Conservation (phyloP, 2,329 filamentous ascomycete species). For the Talaromyces sp. region DNA sequence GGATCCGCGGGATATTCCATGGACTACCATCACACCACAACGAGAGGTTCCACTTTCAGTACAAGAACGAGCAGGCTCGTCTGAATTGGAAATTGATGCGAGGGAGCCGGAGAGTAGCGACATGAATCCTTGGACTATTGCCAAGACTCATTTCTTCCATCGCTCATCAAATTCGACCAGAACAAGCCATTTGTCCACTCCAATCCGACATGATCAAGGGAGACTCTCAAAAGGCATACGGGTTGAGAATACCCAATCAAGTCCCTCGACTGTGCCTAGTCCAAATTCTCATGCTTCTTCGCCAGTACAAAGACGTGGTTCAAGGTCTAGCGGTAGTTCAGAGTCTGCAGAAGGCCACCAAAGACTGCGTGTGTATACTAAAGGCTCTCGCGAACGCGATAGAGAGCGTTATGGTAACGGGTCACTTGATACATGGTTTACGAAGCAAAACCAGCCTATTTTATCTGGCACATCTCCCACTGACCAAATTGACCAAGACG, state of each 20-base stretch:
- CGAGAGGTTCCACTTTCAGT: neutral
- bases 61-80: neutral
- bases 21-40: neutral
- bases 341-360: conserved; percentile 4
- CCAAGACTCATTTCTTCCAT: conserved; percentile 23
- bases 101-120: conserved; percentile 7
- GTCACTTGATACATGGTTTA: conserved; percentile 27
- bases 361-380: conserved; percentile 1
- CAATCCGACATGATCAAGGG: neutral
- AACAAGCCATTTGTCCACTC: conserved; percentile 15
- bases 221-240: neutral
- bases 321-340: conserved; percentile 3
- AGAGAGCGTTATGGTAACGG: conserved; percentile 19
- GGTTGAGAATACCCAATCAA: neutral
- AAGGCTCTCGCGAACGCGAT: conserved; percentile 14
- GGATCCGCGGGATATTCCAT: neutral
- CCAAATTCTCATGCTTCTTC: conserved; percentile 7
- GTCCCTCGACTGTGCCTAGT: conserved; percentile 7
- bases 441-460: conserved; percentile 4
- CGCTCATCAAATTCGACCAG: conserved; percentile 7
- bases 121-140: conserved; percentile 32
- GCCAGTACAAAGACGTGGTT: conserved; percentile 9
- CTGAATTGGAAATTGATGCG: neutral
- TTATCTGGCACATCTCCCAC: neutral
- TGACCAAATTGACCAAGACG: neutral